phyloP scores from a whole-genome alignment of 345 rosid species.

The Acer yangbiense region DNA sequence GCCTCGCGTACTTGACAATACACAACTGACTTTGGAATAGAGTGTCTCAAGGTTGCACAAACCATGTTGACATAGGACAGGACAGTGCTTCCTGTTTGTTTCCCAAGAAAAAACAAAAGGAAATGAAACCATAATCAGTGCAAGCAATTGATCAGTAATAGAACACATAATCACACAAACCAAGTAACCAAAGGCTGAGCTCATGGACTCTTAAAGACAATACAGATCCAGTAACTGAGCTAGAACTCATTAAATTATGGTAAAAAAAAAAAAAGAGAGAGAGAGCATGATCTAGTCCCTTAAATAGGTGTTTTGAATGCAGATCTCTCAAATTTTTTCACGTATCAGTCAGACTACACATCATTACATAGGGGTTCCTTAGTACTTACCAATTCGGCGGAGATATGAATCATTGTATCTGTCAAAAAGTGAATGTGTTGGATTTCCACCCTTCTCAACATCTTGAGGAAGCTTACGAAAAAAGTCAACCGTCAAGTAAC shows the following conservation, averaged over 20 bases:
- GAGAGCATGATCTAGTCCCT: not conserved
- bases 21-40: slow-evolving; percentile 91
- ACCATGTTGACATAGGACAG: slow-evolving; percentile 84
- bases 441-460: slow-evolving; percentile 94
- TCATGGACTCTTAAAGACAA: not conserved
- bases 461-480: slow-evolving; percentile 98
- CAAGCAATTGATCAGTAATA: not conserved
- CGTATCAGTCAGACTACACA: not conserved
- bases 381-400: slow-evolving; percentile 67
- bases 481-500: slow-evolving; percentile 92
- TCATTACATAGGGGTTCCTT: not conserved
- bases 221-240: not conserved
- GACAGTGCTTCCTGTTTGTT: slow-evolving; percentile 63
- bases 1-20: slow-evolving; percentile 97
- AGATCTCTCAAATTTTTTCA: not conserved
- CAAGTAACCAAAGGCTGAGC: not conserved
- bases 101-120: slow-evolving; percentile 1
- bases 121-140: slow-evolving; percentile 5
- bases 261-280: too few species aligned
- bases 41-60: slow-evolving; percentile 69
- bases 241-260: not conserved
- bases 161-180: not conserved
- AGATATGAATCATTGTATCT: slow-evolving; percentile 89
- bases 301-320: not conserved
- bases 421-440: slow-evolving; percentile 85